Base-by-base conservation (phyloP, 2,329 filamentous ascomycete species). In the Pseudopyrenochaeta lycopersici region DNA sequence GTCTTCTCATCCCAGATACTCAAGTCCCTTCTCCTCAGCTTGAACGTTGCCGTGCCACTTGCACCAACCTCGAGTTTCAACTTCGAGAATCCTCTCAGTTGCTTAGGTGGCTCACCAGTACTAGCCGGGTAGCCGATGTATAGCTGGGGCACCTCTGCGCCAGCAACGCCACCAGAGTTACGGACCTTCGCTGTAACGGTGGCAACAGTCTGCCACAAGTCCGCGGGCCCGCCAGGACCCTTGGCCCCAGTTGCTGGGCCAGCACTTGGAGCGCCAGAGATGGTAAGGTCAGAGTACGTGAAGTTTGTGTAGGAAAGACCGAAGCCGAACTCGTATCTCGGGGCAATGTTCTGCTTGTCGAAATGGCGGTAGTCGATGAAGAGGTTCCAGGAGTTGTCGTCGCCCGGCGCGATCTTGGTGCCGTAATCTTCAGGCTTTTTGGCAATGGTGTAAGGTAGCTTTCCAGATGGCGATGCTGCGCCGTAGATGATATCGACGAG, bases 371-470 rank as follows among this genome's bases (percentile, higher is more conserved):
- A 81, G 54, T 81, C 79, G 56, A 81, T 75, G 57, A 75, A 77
- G 11, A 80, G 58, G 15, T 78, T 76, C 67, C 80, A 79, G n/a
- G 68, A 63, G 46, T 70, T 52, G 29, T 63, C 60, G 41, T 54
- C 49, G 2, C 66, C 68, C 2, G 29, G 15, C 3, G 54, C 52
- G 18, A 75, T 60, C 0, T 44, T 49, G 1, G 70, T 67, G 15
- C 70, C 71, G 40, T 76, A 76, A 53, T 76, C 74, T 1, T 30
- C 54, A 3, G 62, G 52, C 15, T 62, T 50, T 59, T 75, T 76
- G 3, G 72, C 73, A 44, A 76, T 76, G 10, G 73, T 76, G 44
- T 75, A 89, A 65, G 87, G 85, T 0, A 90, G 76, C 51, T 85
- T 84, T 1, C 86, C 87, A 0, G 70, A 77, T 1, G 80, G 80